Evolutionary conservation across 2,329 filamentous ascomycete genomes (phyloP).

Genomic region (Fusarium sacchari): DNA sequence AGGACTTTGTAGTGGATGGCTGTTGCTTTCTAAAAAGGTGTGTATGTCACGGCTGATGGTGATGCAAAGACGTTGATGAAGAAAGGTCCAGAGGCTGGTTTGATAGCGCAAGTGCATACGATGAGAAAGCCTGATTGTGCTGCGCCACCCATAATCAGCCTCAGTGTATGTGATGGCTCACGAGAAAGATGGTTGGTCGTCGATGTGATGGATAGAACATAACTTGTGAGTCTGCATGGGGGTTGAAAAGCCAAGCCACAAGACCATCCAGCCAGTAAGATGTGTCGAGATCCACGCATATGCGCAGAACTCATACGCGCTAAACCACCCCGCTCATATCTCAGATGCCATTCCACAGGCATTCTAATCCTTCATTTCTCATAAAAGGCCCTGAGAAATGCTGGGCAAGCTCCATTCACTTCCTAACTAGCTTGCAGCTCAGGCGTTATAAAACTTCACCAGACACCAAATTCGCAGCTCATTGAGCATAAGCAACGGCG

Average conservation of each 20-base stretch:
- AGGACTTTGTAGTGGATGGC: too few species aligned
- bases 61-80: too few species aligned
- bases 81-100: too few species aligned
- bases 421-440: neutral
- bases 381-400: neutral
- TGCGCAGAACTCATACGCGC: neutral
- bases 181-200: too few species aligned
- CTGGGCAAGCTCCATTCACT: neutral
- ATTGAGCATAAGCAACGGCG: neutral
- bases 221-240: neutral
- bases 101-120: too few species aligned
- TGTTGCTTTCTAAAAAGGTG: too few species aligned
- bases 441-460: neutral
- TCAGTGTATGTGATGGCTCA: too few species aligned
- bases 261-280: neutral
- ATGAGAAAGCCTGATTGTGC: too few species aligned
- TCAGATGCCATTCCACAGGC: too few species aligned
- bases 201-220: too few species aligned
- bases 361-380: neutral
- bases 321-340: neutral
- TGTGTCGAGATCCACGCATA: neutral
- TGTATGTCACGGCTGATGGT: too few species aligned
- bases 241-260: neutral
- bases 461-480: neutral
- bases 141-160: too few species aligned